Conservation (phyloP, 2,329 filamentous ascomycete genomes). For the Lachnellula subtilissima region DNA sequence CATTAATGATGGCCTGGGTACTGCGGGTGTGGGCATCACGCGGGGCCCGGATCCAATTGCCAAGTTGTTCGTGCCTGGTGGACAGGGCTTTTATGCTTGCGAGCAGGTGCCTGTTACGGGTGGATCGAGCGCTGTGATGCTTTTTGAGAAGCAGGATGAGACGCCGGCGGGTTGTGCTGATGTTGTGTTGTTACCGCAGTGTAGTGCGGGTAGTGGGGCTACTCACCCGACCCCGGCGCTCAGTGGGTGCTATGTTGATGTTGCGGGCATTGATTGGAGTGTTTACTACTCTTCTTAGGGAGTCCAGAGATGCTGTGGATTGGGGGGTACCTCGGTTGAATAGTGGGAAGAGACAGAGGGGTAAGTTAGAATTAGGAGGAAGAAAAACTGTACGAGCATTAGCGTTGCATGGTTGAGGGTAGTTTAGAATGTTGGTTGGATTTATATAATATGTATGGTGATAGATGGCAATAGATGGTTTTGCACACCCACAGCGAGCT, state of each 20-base stretch:
- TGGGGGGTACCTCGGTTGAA: too few relatives aligned
- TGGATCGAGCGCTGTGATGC: conserved; percentile 33
- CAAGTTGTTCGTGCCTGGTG: conserved; percentile 22
- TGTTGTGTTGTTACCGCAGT: conserved; percentile 42
- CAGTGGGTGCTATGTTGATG: conserved; percentile 39
- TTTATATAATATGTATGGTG: neutral
- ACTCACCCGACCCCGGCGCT: conserved; percentile 38
- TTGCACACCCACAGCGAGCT: neutral
- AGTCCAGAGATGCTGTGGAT: too few relatives aligned
- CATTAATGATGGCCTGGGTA: conserved; percentile 37
- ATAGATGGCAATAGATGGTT: neutral
- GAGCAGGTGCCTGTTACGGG: conserved; percentile 36
- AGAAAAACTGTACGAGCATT: neutral
- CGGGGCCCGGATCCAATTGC: conserved; percentile 34
- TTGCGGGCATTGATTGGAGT: conserved; percentile 36
- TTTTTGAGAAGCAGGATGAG: conserved; percentile 34
- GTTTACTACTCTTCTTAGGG: conserved; percentile 23
- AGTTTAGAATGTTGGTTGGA: neutral
- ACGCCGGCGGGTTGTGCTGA: conserved; percentile 36
- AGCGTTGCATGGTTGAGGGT: too few relatives aligned
- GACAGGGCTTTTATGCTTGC: conserved; percentile 40
- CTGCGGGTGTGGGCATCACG: conserved; percentile 33
- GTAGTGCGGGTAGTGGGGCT: conserved; percentile 34
- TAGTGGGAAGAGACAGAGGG: neutral
- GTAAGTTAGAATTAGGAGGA: neutral